phyloP scores from a whole-genome alignment of 2,329 filamentous ascomycete species.

The Knoxdaviesia proteae region DNA sequence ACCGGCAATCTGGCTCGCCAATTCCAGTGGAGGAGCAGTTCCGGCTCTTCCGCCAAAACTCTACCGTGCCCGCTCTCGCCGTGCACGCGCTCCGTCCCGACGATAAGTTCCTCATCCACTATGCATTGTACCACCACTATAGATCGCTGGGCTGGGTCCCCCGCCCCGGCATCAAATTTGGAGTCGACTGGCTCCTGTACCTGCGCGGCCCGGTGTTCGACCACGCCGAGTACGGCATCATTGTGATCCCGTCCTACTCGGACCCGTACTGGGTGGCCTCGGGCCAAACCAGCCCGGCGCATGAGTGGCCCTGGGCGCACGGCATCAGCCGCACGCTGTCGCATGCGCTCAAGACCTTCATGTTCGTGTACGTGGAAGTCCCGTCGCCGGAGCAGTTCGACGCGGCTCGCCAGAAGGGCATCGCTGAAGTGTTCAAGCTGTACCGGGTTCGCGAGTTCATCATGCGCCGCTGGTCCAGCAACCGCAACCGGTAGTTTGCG shows the following conservation, averaged over 20 bases:
- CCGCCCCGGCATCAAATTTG: conserved; percentile 82
- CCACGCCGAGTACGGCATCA: conserved; percentile 80
- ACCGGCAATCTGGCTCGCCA: conserved; percentile 8
- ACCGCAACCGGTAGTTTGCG: conserved; percentile 35
- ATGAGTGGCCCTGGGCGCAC: conserved; percentile 68
- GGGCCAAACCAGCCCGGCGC: conserved; percentile 25
- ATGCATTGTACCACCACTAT: conserved; percentile 88
- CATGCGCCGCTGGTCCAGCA: conserved; percentile 66
- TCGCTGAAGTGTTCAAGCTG: conserved; percentile 40
- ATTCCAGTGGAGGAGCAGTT: conserved; percentile 29
- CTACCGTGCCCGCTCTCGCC: conserved; percentile 41
- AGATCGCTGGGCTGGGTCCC: conserved; percentile 89
- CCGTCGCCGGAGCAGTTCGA: conserved; percentile 40
- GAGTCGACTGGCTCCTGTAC: conserved; percentile 87
- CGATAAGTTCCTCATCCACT: conserved; percentile 69
- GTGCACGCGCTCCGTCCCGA: conserved; percentile 39
- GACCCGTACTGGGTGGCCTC: conserved; percentile 49
- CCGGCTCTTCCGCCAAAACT: conserved; percentile 44
- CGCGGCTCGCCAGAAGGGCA: conserved; percentile 25
- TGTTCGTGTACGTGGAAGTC: conserved; percentile 80
- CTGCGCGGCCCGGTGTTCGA: conserved; percentile 81
- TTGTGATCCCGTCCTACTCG: conserved; percentile 67
- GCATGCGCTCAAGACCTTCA: conserved; percentile 75
- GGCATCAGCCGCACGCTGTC: conserved; percentile 74
- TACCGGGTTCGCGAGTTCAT: conserved; percentile 68